Percentiles rank a stretch among this genome's conserved stretches.
These are phyloP conservation scores for Aspergillus cejpii DNA, from an alignment of 2,329 filamentous ascomycete species.

Conservation along the genomic window DNA sequence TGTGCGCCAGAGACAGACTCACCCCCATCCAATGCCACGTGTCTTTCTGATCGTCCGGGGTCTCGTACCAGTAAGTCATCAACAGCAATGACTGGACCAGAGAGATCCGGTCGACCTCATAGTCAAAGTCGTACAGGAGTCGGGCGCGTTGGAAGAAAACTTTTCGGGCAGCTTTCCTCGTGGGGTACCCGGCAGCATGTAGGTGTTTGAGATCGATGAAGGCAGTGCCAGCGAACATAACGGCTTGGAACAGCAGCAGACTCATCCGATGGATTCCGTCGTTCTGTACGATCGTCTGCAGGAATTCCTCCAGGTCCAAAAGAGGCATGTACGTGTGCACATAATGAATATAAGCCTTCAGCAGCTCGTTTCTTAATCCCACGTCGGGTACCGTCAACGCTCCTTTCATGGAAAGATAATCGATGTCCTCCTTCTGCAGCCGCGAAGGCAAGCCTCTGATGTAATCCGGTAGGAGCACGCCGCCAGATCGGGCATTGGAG, in stretches of 20 bases:
- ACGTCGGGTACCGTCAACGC: slow-evolving; percentile 68
- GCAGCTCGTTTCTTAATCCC: slow-evolving; percentile 67
- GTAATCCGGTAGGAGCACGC: slow-evolving; percentile 56
- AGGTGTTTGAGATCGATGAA: slow-evolving; percentile 78
- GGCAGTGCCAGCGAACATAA: slow-evolving; percentile 88
- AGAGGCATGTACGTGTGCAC: slow-evolving; percentile 93
- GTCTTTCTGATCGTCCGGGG: slow-evolving; percentile 92
- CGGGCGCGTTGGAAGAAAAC: slow-evolving; percentile 84
- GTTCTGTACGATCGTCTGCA: slow-evolving; percentile 52
- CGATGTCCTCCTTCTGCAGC: slow-evolving; percentile 73
- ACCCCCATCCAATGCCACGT: slow-evolving; percentile 99
- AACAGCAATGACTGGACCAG: slow-evolving; percentile 82
- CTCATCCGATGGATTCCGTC: slow-evolving; percentile 69
- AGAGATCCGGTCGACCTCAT: slow-evolving; percentile 80
- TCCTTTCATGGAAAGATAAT: slow-evolving; percentile 76
- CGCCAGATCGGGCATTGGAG: slow-evolving; percentile 45
- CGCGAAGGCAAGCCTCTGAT: slow-evolving; percentile 72
- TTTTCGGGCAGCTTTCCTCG: slow-evolving; percentile 74
- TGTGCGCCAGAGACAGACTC: slow-evolving; percentile 84
- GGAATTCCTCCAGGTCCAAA: slow-evolving; percentile 59
- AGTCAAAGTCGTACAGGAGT: slow-evolving; percentile 91
- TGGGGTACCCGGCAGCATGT: slow-evolving; percentile 67
- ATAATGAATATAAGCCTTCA: slow-evolving; percentile 78
- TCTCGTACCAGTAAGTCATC: slow-evolving; percentile 98
- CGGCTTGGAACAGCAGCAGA: slow-evolving; percentile 81